Percentiles rank a stretch among this genome's conserved stretches.
These are phyloP conservation scores for Prunus salicina DNA, from an alignment of 306 rosid species.

Conservation along the genomic window DNA sequence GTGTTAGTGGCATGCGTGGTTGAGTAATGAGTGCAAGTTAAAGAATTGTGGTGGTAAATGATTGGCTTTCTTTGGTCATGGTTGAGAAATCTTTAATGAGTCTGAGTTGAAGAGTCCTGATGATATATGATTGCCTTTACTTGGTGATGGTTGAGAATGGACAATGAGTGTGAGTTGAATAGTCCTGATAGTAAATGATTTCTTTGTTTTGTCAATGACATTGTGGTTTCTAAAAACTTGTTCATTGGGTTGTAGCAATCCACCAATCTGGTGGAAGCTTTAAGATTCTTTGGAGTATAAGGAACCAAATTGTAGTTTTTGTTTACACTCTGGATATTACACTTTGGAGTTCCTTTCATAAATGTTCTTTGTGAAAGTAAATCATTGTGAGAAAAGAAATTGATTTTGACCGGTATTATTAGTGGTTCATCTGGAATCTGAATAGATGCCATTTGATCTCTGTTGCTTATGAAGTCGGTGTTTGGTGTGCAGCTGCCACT, in stretches of 20 bases:
- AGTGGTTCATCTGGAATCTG: not conserved
- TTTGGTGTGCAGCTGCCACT: slow-evolving; percentile 30
- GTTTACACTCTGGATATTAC: too few relatives aligned
- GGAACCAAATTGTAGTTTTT: too few relatives aligned
- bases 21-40: not conserved
- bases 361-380: not conserved
- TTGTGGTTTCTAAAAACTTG: too few relatives aligned
- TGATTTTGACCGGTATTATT: not conserved
- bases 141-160: too few relatives aligned
- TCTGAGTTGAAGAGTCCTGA: not conserved
- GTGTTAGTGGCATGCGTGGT: not conserved
- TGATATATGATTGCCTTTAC: too few relatives aligned
- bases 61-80: not conserved
- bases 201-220: too few relatives aligned
- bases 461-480: slow-evolving; percentile 6
- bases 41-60: not conserved
- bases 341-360: not conserved
- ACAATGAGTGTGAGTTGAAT: too few relatives aligned
- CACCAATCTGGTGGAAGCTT: not conserved
- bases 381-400: not conserved
- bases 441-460: not conserved
- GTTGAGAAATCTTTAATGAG: not conserved
- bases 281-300: not conserved
- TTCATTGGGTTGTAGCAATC: too few relatives aligned
- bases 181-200: too few relatives aligned